Base-by-base conservation (phyloP, 805 yeast species). In the Kluyveromyces siamensis region DNA sequence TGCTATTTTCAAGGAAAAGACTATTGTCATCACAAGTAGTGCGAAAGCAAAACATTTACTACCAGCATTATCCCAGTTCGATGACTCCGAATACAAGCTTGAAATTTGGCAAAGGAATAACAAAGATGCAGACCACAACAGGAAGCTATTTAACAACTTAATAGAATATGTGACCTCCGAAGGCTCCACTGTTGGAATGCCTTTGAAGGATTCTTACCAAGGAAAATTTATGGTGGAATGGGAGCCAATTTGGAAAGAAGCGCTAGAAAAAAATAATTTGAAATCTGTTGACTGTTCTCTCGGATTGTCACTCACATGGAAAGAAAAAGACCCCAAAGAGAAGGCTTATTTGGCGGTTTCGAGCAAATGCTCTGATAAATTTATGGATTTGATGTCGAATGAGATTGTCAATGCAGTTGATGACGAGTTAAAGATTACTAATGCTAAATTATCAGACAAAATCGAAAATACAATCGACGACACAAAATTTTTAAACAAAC, bases 211-310 rank as follows among this genome's bases (percentile, higher is more conserved):
- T 65, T 74, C 77, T 51, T 87, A 82, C 61, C 79, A 81, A 52
- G 96, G 97, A 16, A 84, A 88, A 59, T 85, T 91, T 56, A 81
- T 88, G 52, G 80, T 76, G 45, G 96, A 87, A 63, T 89, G 96
- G 96, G 66, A 62, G 6, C 70, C 72, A 17, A 48, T 67, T 17
- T 72, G 73, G 68, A 62, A 64, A 16, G 67, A 58, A 37, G 65
- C 65, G 1, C 66, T 73, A 27, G 63, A 70, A 38, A 66, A 66
- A 8, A 67, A 74, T 35, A 74, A 71, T 9, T 60, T 74, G 27
- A 58, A 60, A 11, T 51, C 65, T 16, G 69, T 79, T 30, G 90
- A 77, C 72, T 77, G 75, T 47, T 70, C 79, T 40, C 64, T 54
- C 6, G 83, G 74, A 18, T 71, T 75, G 54, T 85, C 81, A 40